These are phyloP conservation scores for Coccomyxa subellipsoidea DNA, from an alignment of 163 green algal genomes.

Conservation along the genomic window DNA sequence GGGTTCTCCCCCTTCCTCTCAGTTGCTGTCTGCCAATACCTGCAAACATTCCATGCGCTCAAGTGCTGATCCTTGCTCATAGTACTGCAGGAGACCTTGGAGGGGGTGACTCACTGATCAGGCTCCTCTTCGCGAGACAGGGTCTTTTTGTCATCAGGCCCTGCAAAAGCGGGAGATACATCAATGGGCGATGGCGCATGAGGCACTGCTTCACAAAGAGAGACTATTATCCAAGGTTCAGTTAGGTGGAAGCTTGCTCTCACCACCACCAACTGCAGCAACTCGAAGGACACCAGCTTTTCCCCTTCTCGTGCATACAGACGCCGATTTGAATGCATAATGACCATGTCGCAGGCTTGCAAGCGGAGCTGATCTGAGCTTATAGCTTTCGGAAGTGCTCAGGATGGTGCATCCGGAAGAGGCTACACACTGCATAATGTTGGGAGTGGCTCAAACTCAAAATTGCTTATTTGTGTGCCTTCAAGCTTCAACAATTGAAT, in stretches of 20 bases:
- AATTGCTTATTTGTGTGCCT: too few relatives aligned
- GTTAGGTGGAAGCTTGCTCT: neutral
- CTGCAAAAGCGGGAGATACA: too few relatives aligned
- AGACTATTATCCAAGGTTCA: neutral
- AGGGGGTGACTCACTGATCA: conserved; percentile 35
- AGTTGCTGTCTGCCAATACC: conserved; percentile 58
- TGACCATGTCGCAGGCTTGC: neutral
- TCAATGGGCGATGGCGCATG: too few relatives aligned
- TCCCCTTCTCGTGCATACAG: neutral
- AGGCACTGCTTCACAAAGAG: neutral
- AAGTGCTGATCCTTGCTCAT: neutral
- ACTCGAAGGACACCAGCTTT: neutral
- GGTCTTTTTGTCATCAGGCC: conserved; percentile 20
- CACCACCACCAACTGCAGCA: neutral
- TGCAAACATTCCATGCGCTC: conserved; percentile 11
- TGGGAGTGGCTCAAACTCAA: too few relatives aligned
- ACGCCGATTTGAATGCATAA: neutral
- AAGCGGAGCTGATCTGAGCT: neutral
- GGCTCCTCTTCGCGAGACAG: conserved; percentile 48
- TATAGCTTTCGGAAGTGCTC: neutral
- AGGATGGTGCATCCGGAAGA: neutral
- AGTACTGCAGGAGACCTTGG: neutral
- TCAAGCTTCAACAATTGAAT: too few relatives aligned
- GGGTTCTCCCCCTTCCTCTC: conserved; percentile 61
- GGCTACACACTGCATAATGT: neutral